phyloP scores from a whole-genome alignment of 306 rosid species.

The Purshia tridentata region DNA sequence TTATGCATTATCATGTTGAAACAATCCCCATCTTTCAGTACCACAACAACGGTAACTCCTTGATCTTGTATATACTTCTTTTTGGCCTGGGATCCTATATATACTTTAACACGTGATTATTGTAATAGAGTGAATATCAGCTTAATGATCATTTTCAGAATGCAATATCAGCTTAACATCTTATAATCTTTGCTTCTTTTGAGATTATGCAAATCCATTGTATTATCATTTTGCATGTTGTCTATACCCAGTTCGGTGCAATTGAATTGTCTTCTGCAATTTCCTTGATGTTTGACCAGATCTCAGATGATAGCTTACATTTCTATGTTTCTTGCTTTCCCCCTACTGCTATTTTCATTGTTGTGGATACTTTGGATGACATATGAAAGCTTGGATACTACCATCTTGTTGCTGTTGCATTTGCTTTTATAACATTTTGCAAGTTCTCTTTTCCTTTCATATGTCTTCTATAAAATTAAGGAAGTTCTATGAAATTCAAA shows the following conservation, averaged over 20 bases:
- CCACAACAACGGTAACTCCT: conserved; percentile 68
- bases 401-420: not conserved
- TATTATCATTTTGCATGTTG: not conserved
- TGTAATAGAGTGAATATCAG: not conserved
- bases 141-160: not conserved
- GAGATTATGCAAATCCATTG: not conserved
- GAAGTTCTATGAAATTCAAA: not conserved
- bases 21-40: conserved; percentile 70
- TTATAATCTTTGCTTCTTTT: not conserved
- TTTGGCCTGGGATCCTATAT: not conserved
- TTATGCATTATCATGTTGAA: conserved; percentile 78
- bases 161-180: not conserved
- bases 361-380: not conserved
- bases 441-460: not conserved
- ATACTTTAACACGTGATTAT: not conserved
- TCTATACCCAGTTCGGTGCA: not conserved
- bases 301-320: not conserved
- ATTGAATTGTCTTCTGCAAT: not conserved
- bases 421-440: not conserved
- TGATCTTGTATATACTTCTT: not conserved
- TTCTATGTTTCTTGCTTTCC: not conserved
- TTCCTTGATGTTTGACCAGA: not conserved
- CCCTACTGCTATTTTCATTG: not conserved
- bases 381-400: not conserved
- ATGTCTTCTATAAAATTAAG: not conserved